Evolutionary conservation across 73 alveolate species (phyloP), one percentile per base, ranked within the genome.

Genomic region (Blepharisma japonicum): DNA sequence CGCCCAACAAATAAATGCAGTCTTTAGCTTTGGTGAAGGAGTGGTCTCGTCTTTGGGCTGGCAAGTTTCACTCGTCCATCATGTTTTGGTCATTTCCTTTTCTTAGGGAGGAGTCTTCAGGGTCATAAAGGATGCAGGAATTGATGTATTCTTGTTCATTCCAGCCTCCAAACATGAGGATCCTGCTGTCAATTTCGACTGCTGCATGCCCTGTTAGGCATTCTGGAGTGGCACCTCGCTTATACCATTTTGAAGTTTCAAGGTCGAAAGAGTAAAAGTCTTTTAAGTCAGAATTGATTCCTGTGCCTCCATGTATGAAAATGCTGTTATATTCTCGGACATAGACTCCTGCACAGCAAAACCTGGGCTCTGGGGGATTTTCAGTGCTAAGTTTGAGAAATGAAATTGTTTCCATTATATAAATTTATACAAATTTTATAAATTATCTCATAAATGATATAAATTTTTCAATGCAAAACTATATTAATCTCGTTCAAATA

Each of bases 11-110:
- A 39, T 18, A 61, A 25, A 61, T 61, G 49, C 23, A 8, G 74
- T 61, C 23, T 20, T 25, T 39, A 2, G 74, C 74, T 61, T 8
- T 14, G 11, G 74, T 61, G 18, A 61, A 25, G 39, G 49, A 18
- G 47, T 61, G 74, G 47, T 61, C 74, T 61, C 74, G 39, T 20
- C 74, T n/a, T n/a, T 39, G 47, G 14, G 47, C 74, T 25, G 74
- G 74, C 18, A 14, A 61, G 39, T 61, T 39, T 39, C 74, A 61
- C 18, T 61, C 46, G 14, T 14, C 11, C 4, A 39, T 9, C 14
- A 8, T 61, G 14, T 8, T 20, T 20, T 14, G 38, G 11, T n/a
- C 46, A 8, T 18, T 9, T 8, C 47, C 47, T 25, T 61, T 61
- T 14, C 50, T 25, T 20, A 53, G 27, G 0, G 74, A 61, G 18